These are phyloP conservation scores for Gleditsia sinensis DNA, from an alignment of 306 rosid species.

Conservation along the genomic window DNA sequence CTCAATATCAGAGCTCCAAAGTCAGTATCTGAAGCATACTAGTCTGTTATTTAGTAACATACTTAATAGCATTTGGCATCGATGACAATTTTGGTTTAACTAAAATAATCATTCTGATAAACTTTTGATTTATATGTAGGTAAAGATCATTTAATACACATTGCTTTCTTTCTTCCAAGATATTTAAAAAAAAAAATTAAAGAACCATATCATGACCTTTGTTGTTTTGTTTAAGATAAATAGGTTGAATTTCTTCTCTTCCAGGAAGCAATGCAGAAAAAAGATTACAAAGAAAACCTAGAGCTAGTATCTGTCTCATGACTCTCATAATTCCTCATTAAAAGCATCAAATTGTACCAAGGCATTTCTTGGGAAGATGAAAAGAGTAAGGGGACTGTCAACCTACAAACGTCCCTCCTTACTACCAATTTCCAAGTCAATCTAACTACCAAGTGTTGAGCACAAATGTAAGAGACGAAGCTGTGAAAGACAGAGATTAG, in stretches of 20 bases:
- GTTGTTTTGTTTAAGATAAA: neutral
- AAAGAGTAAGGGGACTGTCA: neutral
- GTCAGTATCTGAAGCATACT: neutral
- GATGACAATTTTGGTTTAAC: neutral
- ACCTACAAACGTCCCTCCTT: constrained; percentile 1
- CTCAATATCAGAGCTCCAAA: neutral
- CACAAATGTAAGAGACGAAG: neutral
- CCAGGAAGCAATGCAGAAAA: constrained; percentile 6
- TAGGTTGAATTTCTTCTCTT: constrained; percentile 3
- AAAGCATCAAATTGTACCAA: constrained; percentile 11
- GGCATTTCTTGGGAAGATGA: constrained; percentile 3
- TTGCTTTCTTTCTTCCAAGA: neutral
- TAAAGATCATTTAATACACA: neutral
- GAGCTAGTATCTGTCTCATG: neutral
- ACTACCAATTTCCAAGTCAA: constrained; percentile 2
- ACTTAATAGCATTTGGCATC: neutral
- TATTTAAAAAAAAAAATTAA: neutral
- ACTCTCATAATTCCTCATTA: neutral
- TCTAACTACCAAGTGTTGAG: constrained; percentile 12
- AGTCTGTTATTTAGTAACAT: neutral
- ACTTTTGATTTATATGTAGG: neutral
- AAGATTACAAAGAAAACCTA: neutral
- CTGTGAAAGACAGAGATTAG: neutral
- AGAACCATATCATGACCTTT: neutral
- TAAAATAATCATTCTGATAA: neutral